These are phyloP conservation scores for Bombardia bombarda DNA, from an alignment of 495 filamentous ascomycete genomes.

Conservation along the genomic window DNA sequence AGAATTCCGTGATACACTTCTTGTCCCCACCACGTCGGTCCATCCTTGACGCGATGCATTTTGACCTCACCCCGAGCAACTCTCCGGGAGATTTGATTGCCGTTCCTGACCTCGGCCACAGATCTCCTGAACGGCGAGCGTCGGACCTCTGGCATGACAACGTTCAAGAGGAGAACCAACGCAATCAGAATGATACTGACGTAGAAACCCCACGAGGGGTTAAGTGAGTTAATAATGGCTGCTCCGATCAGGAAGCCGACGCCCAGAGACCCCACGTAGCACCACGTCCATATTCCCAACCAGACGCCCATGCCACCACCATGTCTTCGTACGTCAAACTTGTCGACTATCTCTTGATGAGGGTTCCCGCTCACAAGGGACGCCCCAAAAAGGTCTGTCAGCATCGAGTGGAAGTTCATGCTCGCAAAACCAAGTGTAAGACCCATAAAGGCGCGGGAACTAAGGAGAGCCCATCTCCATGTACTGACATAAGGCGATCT, in stretches of 20 bases:
- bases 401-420: constrained; percentile 62
- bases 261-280: constrained; percentile 57
- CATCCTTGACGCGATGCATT: constrained; percentile 60
- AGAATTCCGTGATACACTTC: constrained; percentile 65
- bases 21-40: constrained; percentile 66
- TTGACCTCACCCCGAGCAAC: constrained; percentile 65
- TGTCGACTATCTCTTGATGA: constrained; percentile 59
- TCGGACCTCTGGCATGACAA: constrained; percentile 57
- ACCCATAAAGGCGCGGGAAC: constrained; percentile 55
- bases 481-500: constrained; percentile 48
- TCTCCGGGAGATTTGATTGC: constrained; percentile 44
- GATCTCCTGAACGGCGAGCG: constrained; percentile 56
- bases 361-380: constrained; percentile 62
- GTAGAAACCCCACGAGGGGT: constrained; percentile 67
- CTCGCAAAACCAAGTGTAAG: constrained; percentile 64
- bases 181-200: constrained; percentile 56
- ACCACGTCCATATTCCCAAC: constrained; percentile 72
- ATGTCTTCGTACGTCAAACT: constrained; percentile 56
- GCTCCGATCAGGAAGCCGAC: constrained; percentile 64
- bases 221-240: constrained; percentile 48
- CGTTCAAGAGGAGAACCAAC: constrained; percentile 53
- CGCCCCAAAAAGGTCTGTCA: constrained; percentile 67
- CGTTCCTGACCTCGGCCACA: constrained; percentile 52
- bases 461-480: constrained; percentile 53
- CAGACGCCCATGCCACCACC: constrained; percentile 71